Evolutionary conservation across 2,329 filamentous ascomycete species (phyloP).

Genomic region (Penicillium corylophilum): DNA sequence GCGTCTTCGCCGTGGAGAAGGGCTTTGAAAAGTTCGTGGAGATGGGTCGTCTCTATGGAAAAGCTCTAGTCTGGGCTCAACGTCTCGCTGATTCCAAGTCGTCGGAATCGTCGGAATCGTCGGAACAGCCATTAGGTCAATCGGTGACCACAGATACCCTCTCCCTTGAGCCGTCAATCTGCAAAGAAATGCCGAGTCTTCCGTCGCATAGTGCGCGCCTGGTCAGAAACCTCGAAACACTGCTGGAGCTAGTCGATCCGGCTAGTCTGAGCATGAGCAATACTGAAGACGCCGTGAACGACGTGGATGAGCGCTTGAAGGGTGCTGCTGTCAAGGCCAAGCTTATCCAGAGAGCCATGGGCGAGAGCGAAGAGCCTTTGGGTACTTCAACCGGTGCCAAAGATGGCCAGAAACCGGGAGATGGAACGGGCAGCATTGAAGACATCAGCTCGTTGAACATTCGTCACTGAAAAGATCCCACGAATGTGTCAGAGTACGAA

Average conservation of each 20-base stretch:
- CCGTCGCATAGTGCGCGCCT: constrained; percentile 62
- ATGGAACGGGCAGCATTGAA: constrained; percentile 48
- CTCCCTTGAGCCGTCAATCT: constrained; percentile 30
- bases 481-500: neutral
- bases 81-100: constrained; percentile 52
- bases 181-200: constrained; percentile 46
- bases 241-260: constrained; percentile 77
- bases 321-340: constrained; percentile 80
- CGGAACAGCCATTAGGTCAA: constrained; percentile 5
- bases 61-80: constrained; percentile 79
- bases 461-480: constrained; percentile 31
- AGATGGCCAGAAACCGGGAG: constrained; percentile 29
- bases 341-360: constrained; percentile 72
- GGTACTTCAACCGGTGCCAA: constrained; percentile 31
- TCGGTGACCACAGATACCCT: constrained; percentile 9
- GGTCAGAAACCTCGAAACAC: constrained; percentile 70
- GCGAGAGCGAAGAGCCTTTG: constrained; percentile 43
- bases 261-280: constrained; percentile 77
- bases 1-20: constrained; percentile 84
- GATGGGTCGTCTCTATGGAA: constrained; percentile 74
- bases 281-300: constrained; percentile 81
- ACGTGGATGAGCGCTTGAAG: constrained; percentile 87
- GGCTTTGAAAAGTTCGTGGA: constrained; percentile 90
- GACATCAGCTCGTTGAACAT: constrained; percentile 46
- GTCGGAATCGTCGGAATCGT: constrained; percentile 14